phyloP scores from a whole-genome alignment of 371 early-diverging fungal species.

The Cokeromyces recurvatus region DNA sequence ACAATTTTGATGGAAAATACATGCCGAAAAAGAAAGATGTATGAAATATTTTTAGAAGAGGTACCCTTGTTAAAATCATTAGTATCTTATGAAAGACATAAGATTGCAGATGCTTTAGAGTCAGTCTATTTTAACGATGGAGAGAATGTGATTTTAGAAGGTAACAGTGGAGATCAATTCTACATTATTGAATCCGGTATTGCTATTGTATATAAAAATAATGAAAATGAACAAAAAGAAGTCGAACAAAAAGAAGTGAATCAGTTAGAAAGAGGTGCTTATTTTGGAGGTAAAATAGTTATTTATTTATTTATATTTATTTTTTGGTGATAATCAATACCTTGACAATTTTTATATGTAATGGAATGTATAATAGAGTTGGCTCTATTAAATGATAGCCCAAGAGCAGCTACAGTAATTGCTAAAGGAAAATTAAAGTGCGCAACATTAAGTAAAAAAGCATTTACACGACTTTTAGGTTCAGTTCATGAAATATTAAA shows the following conservation, averaged over 20 bases:
- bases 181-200: conserved; percentile 86
- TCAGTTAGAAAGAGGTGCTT: conserved; percentile 79
- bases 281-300: conserved; percentile 83
- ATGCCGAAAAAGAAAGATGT: conserved; percentile 66
- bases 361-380: conserved; percentile 52
- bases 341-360: no score
- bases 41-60: conserved; percentile 72
- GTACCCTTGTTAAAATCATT: conserved; percentile 61
- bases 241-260: conserved; percentile 75
- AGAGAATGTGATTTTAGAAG: conserved; percentile 65
- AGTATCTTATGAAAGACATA: conserved; percentile 70
- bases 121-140: conserved; percentile 62
- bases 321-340: no score
- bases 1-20: conserved; percentile 76
- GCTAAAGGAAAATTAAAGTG: conserved; percentile 86
- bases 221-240: conserved; percentile 66
- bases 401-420: conserved; percentile 81
- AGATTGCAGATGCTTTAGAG: conserved; percentile 81
- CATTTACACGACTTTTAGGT: conserved; percentile 87
- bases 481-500: conserved; percentile 87
- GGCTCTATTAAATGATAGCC: conserved; percentile 83
- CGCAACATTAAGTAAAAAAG: conserved; percentile 84
- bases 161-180: conserved; percentile 60
- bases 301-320: no score
- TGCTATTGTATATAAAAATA: conserved; percentile 42